phyloP scores from a whole-genome alignment of 2,329 filamentous ascomycete genomes.

The Alternaria gansuensis region DNA sequence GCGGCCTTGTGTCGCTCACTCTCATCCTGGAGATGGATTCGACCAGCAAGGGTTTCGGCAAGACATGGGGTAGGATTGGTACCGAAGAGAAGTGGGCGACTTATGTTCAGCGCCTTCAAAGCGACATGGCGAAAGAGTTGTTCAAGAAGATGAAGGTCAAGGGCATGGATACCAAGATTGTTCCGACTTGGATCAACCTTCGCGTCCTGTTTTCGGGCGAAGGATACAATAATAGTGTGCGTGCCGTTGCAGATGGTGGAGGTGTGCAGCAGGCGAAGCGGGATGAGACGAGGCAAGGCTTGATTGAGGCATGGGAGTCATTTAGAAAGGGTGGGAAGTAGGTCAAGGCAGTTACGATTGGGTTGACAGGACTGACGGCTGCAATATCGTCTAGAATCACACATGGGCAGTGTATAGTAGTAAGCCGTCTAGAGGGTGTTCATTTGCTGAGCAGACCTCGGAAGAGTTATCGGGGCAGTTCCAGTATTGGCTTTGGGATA shows the following conservation, averaged over 20 bases:
- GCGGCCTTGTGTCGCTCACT: slow-evolving; percentile 27
- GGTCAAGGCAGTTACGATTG: not conserved
- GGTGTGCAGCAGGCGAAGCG: slow-evolving; percentile 13
- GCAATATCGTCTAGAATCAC: not conserved
- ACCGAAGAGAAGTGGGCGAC: slow-evolving; percentile 27
- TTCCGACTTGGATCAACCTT: slow-evolving; percentile 39
- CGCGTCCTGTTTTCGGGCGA: slow-evolving; percentile 40
- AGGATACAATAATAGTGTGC: slow-evolving; percentile 17
- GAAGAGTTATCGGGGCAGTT: not conserved
- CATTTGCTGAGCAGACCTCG: not conserved
- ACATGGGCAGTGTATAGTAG: not conserved
- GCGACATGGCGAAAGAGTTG: slow-evolving; percentile 23
- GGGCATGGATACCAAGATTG: slow-evolving; percentile 10
- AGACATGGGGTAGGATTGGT: slow-evolving; percentile 19
- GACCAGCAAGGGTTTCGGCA: slow-evolving; percentile 26
- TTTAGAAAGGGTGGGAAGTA: slow-evolving; percentile 26
- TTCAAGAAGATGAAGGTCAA: slow-evolving; percentile 11
- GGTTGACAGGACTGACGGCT: not conserved
- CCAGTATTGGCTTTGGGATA: not conserved
- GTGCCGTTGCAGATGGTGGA: not conserved
- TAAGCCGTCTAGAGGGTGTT: not conserved
- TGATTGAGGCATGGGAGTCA: slow-evolving; percentile 27
- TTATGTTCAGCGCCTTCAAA: slow-evolving; percentile 33
- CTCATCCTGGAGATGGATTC: slow-evolving; percentile 38
- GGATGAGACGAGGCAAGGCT: slow-evolving; percentile 18